Conservation (phyloP, 2,329 filamentous ascomycete species). For the Cercospora zeina region DNA sequence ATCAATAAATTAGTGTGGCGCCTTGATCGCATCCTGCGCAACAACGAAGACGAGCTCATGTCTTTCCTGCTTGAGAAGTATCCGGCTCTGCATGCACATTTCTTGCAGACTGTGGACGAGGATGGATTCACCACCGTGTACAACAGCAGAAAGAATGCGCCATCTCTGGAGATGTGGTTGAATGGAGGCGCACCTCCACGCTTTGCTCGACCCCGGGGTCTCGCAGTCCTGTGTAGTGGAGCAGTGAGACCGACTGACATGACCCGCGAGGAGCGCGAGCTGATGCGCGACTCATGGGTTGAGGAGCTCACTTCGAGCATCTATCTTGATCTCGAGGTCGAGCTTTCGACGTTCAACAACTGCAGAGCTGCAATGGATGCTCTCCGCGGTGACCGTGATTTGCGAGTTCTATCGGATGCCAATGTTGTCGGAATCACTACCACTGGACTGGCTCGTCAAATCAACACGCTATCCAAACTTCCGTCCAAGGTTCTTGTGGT, state of each 20-base stretch:
- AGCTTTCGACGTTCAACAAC: conserved; percentile 14
- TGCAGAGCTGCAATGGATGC: conserved; percentile 3
- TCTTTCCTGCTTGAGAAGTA: conserved; percentile 23
- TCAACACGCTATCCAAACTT: conserved; percentile 57
- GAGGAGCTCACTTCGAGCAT: conserved; percentile 14
- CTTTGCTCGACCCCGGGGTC: neutral
- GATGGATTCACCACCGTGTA: conserved; percentile 27
- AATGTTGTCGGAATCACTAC: conserved; percentile 63
- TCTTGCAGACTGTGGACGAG: conserved; percentile 32
- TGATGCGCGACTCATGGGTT: conserved; percentile 20
- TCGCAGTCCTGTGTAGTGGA: neutral
- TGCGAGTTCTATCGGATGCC: conserved; percentile 45
- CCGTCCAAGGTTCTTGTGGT: conserved; percentile 33
- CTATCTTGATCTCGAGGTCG: conserved; percentile 16
- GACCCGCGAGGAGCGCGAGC: conserved; percentile 17
- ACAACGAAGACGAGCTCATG: conserved; percentile 3
- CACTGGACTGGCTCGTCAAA: conserved; percentile 57
- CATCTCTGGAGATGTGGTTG: neutral
- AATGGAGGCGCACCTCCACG: neutral
- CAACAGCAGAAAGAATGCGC: neutral
- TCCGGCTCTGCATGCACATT: conserved; percentile 26
- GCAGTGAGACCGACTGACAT: neutral
- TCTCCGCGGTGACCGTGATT: conserved; percentile 41
- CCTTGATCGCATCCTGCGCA: conserved; percentile 4
- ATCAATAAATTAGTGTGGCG: conserved; percentile 27